Evolutionary conservation across 2,329 filamentous ascomycete genomes (phyloP), one percentile per base, ranked within the genome.

Genomic region (Chrysosporium queenslandicum): DNA sequence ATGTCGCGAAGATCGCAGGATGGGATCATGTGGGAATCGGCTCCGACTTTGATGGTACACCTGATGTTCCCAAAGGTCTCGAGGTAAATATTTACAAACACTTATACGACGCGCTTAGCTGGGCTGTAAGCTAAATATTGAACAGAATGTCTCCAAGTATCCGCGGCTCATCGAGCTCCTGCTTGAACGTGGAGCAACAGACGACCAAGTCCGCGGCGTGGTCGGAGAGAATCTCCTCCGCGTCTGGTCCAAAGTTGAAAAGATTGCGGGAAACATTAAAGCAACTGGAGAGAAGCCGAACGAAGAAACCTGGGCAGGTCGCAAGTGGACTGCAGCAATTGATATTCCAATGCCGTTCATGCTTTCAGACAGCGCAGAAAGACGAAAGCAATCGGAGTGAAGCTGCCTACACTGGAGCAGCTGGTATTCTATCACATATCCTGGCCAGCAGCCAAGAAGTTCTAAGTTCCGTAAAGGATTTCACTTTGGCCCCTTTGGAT

Each of bases 171-270:
- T 60, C 8, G 57, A 55, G 39, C 50, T 54, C 2, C 37, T 62
- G n/a, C 55, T 72, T 7, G 65, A 70, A 34, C 60, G 68, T 8
- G 70, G 70, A 0, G 68, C 67, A 0, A 69, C 67, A 0, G 66
- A 71, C 43, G 64, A 68, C 20, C 66, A 71, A 58, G 57, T 69
- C 2, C 60, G 61, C 1, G 67, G 66, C 53, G 61, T 70, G 1
- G 61, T 61, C 2, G 68, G 70, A 0, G 64, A 66, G 39, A 72
- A 72, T 34, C 66, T 71, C 29, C 54, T 71, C 7, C 58, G 60
- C 11, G 60, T 58, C 20, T 61, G 59, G 60, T 46, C 50, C 16
- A 56, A 58, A 8, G 55, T 57, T 3, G 60, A 62, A 49, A 47
- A 51, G 9, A 46, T 55, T 9, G 53, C 53, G 2, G 45, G 53